A percentile compares a stretch with the other conserved stretches of the same genome.
These are phyloP conservation scores for Zarea fungicola DNA, from an alignment of 2,329 filamentous ascomycete species.

Conservation along the genomic window DNA sequence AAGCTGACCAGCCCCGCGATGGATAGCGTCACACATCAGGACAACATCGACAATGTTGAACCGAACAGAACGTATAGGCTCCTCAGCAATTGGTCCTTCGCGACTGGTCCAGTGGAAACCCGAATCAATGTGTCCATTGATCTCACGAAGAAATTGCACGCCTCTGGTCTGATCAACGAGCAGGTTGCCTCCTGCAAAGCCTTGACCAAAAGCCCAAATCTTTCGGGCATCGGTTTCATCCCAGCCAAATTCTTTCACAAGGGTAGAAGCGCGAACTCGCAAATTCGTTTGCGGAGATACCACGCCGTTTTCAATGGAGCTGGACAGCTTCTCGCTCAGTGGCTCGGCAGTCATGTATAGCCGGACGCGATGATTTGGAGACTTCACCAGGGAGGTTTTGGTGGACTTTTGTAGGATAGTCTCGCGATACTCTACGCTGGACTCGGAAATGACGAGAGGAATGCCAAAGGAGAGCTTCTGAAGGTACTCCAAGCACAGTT, in stretches of 20 bases:
- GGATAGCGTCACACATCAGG: constrained; percentile 98
- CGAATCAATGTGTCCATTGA: constrained; percentile 99
- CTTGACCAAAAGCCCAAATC: constrained; percentile 99
- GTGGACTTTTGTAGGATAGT: constrained; percentile 79
- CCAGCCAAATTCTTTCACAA: constrained; percentile 97
- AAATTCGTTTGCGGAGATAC: constrained; percentile 94
- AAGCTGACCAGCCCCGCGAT: constrained; percentile 98
- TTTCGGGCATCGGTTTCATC: constrained; percentile 99
- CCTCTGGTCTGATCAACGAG: constrained; percentile 99
- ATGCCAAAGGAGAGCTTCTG: too few relatives aligned
- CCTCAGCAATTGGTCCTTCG: constrained; percentile 95
- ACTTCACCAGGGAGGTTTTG: constrained; percentile 98
- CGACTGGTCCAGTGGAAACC: constrained; percentile 99
- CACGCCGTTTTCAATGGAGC: constrained; percentile 86
- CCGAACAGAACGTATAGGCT: constrained; percentile 93
- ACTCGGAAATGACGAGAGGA: constrained; percentile 86
- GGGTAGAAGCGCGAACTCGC: constrained; percentile 93
- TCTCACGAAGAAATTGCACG: constrained; percentile 99
- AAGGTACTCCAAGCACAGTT: too few relatives aligned
- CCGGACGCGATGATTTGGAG: constrained; percentile 99
- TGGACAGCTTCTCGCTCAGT: constrained; percentile 82
- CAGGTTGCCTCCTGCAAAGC: constrained; percentile 96
- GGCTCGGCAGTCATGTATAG: constrained; percentile 92
- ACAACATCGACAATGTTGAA: constrained; percentile 99
- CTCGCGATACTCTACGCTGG: constrained; percentile 97